Base-by-base conservation (phyloP, 805 yeast species). In the Saccharomycopsis schoenii region DNA sequence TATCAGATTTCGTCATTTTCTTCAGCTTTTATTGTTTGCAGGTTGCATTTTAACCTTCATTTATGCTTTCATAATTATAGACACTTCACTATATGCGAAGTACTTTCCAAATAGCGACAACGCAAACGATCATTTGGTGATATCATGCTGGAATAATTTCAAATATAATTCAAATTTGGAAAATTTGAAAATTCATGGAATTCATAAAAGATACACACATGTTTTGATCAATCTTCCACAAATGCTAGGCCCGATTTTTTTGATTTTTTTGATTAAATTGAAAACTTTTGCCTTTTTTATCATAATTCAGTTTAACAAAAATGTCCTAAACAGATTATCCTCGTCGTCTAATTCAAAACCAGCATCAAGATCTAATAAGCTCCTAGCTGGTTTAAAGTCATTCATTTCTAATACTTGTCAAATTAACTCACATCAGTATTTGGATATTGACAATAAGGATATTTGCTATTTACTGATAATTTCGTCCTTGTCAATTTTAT, bases 131-230 rank as follows among this genome's bases (percentile, higher is more conserved):
- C 68, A 72, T 37, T 73, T 74, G 60, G 79, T 85, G 1, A 74
- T 92, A 6, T 75, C 98, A 0, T 97, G 98, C 1, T 70, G 81
- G 65, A 91, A 91, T 71, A 93, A 87, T 70, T 67, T 93, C 36
- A 51, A 79, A 0, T 94, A 94, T 76, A 94, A 94, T 71, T 58
- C 83, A 2, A 70, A 79, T 24, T 57, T 70, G 8, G 70, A 71
- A 2, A 94, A 94, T 67, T 73, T 96, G 60, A 77, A 85, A 0
- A 65, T 69, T 34, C 99, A 94, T 71, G 99, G 99, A 0, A 67
- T 90, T 4, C 99, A 94, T 68, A 83, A 92, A 2, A 76, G 81
- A 37, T 86, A 83, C 65, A 86, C 88, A 0, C 99, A 94, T 68
- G 4, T 89, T 0, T 66, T 89, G 29, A 73, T 88, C 6, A 93